Percentiles rank a stretch among this genome's conserved stretches.
These are phyloP conservation scores for Neoboletus magnificus DNA, from an alignment of 768 basidiomycete species.

Conservation along the genomic window DNA sequence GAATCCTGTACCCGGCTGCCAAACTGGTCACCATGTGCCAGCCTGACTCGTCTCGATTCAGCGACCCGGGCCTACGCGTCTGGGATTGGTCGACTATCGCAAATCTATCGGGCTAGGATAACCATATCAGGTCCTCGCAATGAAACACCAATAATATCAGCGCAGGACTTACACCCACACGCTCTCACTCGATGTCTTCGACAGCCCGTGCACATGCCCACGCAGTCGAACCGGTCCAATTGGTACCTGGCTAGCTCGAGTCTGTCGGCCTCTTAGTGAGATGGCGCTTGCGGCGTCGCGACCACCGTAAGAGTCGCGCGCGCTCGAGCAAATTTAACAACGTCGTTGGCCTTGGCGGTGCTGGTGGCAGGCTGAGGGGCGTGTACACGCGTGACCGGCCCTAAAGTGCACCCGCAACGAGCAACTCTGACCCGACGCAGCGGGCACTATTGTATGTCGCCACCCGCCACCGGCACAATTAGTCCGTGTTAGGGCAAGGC, in stretches of 20 bases:
- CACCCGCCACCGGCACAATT: slow-evolving; percentile 33
- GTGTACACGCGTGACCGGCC: slow-evolving; percentile 18
- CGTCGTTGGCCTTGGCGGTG: slow-evolving; percentile 9
- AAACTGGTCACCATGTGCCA: slow-evolving; percentile 37
- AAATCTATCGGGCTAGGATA: slow-evolving; percentile 17
- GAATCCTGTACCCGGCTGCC: slow-evolving; percentile 32
- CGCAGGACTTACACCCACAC: slow-evolving; percentile 4
- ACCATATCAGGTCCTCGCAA: slow-evolving; percentile 19
- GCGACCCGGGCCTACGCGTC: slow-evolving; percentile 16
- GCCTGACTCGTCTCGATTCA: slow-evolving; percentile 44
- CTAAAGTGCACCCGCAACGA: slow-evolving; percentile 1
- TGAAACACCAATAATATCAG: slow-evolving; percentile 20
- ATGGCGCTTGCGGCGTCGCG: slow-evolving; percentile 13
- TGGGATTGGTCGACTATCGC: slow-evolving; percentile 18
- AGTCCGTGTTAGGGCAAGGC: slow-evolving; percentile 16
- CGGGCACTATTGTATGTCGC: slow-evolving; percentile 31
- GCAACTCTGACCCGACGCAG: slow-evolving; percentile 9
- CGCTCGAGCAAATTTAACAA: slow-evolving; percentile 10
- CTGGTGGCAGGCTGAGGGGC: slow-evolving; percentile 1
- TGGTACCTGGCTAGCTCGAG: slow-evolving; percentile 7
- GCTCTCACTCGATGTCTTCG: background rate
- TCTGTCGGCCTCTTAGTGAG: slow-evolving; percentile 1
- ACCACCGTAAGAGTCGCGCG: slow-evolving; percentile 1
- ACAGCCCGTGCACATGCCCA: background rate
- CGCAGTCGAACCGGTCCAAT: slow-evolving; percentile 4